Base-by-base conservation (phyloP, 2,329 filamentous ascomycete genomes). In the Colletotrichum tabaci region DNA sequence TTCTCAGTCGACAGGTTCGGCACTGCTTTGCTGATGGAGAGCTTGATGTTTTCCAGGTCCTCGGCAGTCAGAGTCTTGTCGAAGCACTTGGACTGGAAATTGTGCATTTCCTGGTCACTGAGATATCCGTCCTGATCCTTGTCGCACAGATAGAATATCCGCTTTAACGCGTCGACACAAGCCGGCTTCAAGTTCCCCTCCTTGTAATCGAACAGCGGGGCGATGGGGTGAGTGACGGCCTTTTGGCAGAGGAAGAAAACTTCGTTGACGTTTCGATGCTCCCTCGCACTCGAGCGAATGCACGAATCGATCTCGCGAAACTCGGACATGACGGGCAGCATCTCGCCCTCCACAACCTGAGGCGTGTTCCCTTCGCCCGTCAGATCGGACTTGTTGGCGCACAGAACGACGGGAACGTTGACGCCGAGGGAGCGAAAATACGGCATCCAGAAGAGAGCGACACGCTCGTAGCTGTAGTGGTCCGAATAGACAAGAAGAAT, bases 291-390 rank as follows among this genome's bases (percentile, higher is more conserved):
- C 10, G 95, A 95, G 67, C 96, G 90, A 79, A 99, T 98, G 82
- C 96, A 99, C 0, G 95, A 98, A 80, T 99, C 96, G 74, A 99
- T 98, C 82, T 98, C 96, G 79, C 98, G 96, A 84, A 98, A 99
- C 83, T 99, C 96, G 73, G 94, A 92, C 96, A 99, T 98, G 75
- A 99, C 92, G 0, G 96, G 96, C 42, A 98, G 87, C 94, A 99
- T 98, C 84, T 99, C 96, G 81, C 98, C 96, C 77, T 98, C 94
- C 56, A 98, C 90, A 10, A 98, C 92, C 80, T 98, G 94, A 0
- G 94, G 89, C 10, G 94, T 94, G 71, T 88, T 93, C 52, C 90
- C 92, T 76, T 93, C 92, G 3, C 89, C 89, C 3, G 91, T 90
- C 65, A 98, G 86, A 77, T 99, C 96, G n/a, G 94, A 94, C 82